Conservation (phyloP, 768 basidiomycete genomes). For the Trametes cingulata region DNA sequence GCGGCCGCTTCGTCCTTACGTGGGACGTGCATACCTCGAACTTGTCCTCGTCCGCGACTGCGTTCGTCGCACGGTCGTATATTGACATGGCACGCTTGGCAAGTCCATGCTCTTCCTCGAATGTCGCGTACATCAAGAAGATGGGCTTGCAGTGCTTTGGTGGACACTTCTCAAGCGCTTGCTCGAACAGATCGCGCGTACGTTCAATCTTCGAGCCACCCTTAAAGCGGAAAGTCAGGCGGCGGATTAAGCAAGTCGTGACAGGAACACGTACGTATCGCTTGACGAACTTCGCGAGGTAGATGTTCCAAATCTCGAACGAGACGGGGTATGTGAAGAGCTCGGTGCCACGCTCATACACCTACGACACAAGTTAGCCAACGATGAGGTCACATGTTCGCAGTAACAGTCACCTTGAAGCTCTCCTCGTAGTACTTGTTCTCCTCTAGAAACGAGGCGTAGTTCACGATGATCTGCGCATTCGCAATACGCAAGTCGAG, state of each 20-base stretch:
- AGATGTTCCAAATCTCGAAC: constrained; percentile 99
- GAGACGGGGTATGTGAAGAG: constrained; percentile 97
- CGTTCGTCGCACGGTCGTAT: constrained; percentile 88
- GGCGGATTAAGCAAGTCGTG: neutral
- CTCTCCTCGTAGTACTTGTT: constrained; percentile 98
- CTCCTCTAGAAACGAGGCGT: constrained; percentile 95
- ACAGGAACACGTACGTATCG: constrained; percentile 73
- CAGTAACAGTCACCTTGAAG: constrained; percentile 71
- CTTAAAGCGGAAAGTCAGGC: constrained; percentile 39
- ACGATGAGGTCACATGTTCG: neutral
- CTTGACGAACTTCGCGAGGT: constrained; percentile 94
- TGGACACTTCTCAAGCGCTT: constrained; percentile 95
- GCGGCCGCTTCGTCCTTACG: neutral
- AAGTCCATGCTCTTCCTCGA: constrained; percentile 94
- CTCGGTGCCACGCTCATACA: constrained; percentile 96
- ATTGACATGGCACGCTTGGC: constrained; percentile 96
- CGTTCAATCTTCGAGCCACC: constrained; percentile 94
- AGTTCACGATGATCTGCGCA: constrained; percentile 96
- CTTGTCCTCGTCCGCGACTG: constrained; percentile 87
- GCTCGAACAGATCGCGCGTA: constrained; percentile 96
- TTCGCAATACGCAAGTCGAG: constrained; percentile 96
- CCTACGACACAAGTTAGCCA: constrained; percentile 40
- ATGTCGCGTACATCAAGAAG: constrained; percentile 93
- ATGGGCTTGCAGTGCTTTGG: constrained; percentile 92
- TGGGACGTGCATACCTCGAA: constrained; percentile 69